Evolutionary conservation across 2,329 filamentous ascomycete species (phyloP), one percentile per base, ranked within the genome.

Genomic region (Parasarocladium wereldwijsianum): DNA sequence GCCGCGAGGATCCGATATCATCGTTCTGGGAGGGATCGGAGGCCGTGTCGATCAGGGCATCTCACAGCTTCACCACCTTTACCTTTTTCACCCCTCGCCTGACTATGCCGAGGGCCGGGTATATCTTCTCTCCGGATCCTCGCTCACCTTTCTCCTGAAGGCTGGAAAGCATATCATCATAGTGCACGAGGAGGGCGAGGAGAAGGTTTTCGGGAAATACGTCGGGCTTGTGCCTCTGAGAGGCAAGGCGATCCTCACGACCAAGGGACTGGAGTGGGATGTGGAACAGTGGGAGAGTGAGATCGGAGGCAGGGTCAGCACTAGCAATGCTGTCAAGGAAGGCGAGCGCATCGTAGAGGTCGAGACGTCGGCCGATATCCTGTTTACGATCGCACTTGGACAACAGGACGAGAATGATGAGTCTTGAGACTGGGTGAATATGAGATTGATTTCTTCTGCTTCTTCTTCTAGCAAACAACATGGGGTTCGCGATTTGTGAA

Each of bases 31-130:
- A 23, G 84, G 86, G 2, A 66, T 96, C 1, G 84, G 83, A 24
- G 90, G 90, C 6, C 75, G 90, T 17, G 80, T 96, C 11, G 90
- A 98, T 52, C 90, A 98, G 50, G 87, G 79, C 2, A 66, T 98
- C 27, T 85, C 83, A 34, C 76, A 93, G 43, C 66, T 98, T 31
- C 83, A 93, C 49, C 82, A 94, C 47, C 64, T 96, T 26, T 86
- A 72, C 41, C 52, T 70, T 28, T 74, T 70, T 49, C 70, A 76
- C 44, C 41, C 51, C 8, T 55, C 66, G 25, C 55, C 62, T 0
- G 48, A 45, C 15, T 66, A 69, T 35, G 48, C 52, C 17, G 41
- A 56, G 8, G 74, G 75, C 5, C 58, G 67, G 16, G 53, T 96
- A 38, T 93, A 77, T 54, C 66, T 98, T 7, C 64, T 94, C 26